A percentile compares a stretch with the other conserved stretches of the same genome.
Evolutionary conservation across 176 grass and related monocot species (phyloP).

Genomic region (Sorghum bicolor): Sorghum_bicolor_NCBIv3 NC_012871.2:57156001-57156500

Average conservation of each 20-base stretch:
- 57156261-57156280: background rate
- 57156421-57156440: background rate
- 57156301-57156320: background rate
- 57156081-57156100: background rate
- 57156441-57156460: background rate
- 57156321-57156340: background rate
- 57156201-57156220: background rate
- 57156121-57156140: background rate
- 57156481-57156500: background rate
- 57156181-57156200: background rate
- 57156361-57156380: background rate
- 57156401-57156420: background rate
- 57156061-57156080: background rate
- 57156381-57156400: background rate
- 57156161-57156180: background rate
- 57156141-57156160: background rate
- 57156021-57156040: background rate
- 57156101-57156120: background rate
- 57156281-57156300: background rate
- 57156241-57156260: background rate
- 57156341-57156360: background rate
- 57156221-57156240: background rate
- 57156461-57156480: background rate
- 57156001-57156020: background rate
- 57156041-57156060: background rate